A percentile compares a stretch with the other conserved stretches of the same genome.
These are phyloP conservation scores for Cylindricascospora bacillispora DNA, from an alignment of 1,139 yeast species.

Conservation along the genomic window DNA sequence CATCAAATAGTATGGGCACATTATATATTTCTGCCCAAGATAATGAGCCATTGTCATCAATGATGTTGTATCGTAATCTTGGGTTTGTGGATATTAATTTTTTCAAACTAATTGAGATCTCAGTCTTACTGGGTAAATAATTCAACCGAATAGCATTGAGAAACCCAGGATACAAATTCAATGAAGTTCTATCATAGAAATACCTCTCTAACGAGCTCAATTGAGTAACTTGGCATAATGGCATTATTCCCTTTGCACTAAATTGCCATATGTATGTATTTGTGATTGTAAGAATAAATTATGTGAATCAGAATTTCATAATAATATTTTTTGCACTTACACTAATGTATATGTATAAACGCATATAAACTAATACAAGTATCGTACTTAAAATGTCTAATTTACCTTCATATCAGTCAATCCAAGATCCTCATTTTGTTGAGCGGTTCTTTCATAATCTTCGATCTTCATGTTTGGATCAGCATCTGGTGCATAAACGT, in stretches of 20 bases:
- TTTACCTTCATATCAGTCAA: conserved; percentile 59
- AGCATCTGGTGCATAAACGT: conserved; percentile 93
- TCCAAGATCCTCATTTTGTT: conserved; percentile 88
- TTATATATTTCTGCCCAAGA: too few species aligned
- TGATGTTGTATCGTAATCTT: conserved; percentile 13
- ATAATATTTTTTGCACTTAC: too few species aligned
- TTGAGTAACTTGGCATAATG: too few species aligned
- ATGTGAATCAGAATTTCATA: too few species aligned
- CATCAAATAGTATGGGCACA: conserved; percentile 9
- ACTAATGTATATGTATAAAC: too few species aligned
- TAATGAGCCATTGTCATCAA: conserved; percentile 4
- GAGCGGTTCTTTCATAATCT: conserved; percentile 76
- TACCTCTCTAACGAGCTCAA: conserved; percentile 15
- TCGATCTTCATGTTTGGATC: conserved; percentile 93
- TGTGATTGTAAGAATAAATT: too few species aligned
- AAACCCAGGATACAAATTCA: conserved; percentile 18
- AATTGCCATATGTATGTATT: too few species aligned
- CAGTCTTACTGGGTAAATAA: conserved; percentile 8
- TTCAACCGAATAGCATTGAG: conserved; percentile 13
- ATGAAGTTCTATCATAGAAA: conserved; percentile 14
- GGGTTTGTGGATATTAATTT: conserved; percentile 8
- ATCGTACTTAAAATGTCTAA: too few species aligned
- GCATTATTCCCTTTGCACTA: too few species aligned
- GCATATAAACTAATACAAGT: too few species aligned
- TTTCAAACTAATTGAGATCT: conserved; percentile 8